phyloP scores from a whole-genome alignment of 2,329 filamentous ascomycete genomes.

The Akanthomyces dipterigenus region DNA sequence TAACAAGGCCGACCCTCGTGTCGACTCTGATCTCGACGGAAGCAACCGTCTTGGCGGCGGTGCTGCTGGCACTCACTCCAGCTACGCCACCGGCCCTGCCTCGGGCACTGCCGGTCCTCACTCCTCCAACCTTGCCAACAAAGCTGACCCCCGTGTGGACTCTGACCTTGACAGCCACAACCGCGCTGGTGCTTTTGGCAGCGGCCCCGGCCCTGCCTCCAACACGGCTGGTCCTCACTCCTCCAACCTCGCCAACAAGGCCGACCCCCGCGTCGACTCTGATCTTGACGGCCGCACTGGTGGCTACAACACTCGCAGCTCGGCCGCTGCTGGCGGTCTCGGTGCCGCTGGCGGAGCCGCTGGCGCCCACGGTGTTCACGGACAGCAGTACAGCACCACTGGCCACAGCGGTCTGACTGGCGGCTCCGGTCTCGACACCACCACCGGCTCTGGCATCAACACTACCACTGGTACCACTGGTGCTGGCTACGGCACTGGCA shows the following conservation, averaged over 20 bases:
- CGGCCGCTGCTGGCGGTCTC: conserved; percentile 13
- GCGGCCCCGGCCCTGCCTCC: conserved; percentile 15
- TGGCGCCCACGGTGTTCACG: conserved; percentile 35
- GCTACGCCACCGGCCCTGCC: conserved; percentile 14
- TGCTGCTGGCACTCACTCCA: background rate
- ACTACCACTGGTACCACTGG: conserved; percentile 9
- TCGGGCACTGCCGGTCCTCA: conserved; percentile 31
- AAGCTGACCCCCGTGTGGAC: conserved; percentile 44
- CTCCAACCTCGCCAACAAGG: conserved; percentile 38
- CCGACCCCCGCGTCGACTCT: conserved; percentile 45
- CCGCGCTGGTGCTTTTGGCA: conserved; percentile 5
- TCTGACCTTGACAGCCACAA: conserved; percentile 38
- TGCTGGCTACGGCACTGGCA: conserved; percentile 18
- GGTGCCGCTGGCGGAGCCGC: conserved; percentile 14
- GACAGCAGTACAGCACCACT: conserved; percentile 20
- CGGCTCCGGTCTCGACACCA: background rate
- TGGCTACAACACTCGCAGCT: conserved; percentile 13
- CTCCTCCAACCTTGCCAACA: conserved; percentile 36
- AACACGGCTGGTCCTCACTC: conserved; percentile 33
- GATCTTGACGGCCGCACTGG: conserved; percentile 34
- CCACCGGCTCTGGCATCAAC: background rate
- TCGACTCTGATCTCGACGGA: conserved; percentile 43
- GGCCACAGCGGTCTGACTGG: conserved; percentile 24
- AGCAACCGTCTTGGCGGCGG: conserved; percentile 17
- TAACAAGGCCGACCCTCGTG: conserved; percentile 44